A percentile compares a stretch with the other conserved stretches of the same genome.
Conservation (phyloP, 371 early-diverging fungal species). For the Pancytospora philotis region DNA sequence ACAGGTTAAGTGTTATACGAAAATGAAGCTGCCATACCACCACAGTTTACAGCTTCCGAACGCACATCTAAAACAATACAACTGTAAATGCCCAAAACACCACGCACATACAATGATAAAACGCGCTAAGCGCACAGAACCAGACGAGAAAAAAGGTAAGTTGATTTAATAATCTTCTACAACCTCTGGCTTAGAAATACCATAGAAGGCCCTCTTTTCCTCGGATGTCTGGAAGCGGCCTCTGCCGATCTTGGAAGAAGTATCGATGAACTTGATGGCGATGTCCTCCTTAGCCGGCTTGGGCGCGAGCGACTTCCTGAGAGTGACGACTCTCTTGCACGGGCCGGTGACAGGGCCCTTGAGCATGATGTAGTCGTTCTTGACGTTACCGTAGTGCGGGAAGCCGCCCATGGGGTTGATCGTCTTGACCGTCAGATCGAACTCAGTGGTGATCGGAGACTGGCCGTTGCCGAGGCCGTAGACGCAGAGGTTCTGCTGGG, state of each 20-base stretch:
- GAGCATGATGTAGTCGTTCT: slow-evolving; percentile 93
- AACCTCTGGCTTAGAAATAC: slow-evolving; percentile 59
- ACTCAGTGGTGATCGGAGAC: slow-evolving; percentile 83
- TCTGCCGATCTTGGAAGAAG: slow-evolving; percentile 97
- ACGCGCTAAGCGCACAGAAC: neutral
- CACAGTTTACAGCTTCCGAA: too few species aligned
- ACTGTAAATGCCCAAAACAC: too few species aligned
- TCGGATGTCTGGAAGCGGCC: slow-evolving; percentile 98
- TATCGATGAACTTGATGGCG: slow-evolving; percentile 90
- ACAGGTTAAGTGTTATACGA: too few species aligned
- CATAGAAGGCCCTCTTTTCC: slow-evolving; percentile 91
- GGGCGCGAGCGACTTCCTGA: slow-evolving; percentile 91
- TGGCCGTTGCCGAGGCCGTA: slow-evolving; percentile 87
- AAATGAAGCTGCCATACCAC: too few species aligned
- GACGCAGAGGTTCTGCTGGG: slow-evolving; percentile 98
- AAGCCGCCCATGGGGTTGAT: slow-evolving; percentile 98
- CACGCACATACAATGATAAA: too few species aligned
- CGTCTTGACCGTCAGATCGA: slow-evolving; percentile 85
- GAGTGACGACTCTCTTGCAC: slow-evolving; percentile 88
- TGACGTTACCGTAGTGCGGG: slow-evolving; percentile 94
- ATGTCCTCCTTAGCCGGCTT: slow-evolving; percentile 87
- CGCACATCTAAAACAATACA: too few species aligned
- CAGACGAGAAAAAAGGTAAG: slow-evolving; percentile 33
- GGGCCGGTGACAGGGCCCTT: slow-evolving; percentile 94
- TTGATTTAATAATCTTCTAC: slow-evolving; percentile 48